Evolutionary conservation across 2,329 filamentous ascomycete species (phyloP), one percentile per base, ranked within the genome.

Genomic region (Coniella lustricola): DNA sequence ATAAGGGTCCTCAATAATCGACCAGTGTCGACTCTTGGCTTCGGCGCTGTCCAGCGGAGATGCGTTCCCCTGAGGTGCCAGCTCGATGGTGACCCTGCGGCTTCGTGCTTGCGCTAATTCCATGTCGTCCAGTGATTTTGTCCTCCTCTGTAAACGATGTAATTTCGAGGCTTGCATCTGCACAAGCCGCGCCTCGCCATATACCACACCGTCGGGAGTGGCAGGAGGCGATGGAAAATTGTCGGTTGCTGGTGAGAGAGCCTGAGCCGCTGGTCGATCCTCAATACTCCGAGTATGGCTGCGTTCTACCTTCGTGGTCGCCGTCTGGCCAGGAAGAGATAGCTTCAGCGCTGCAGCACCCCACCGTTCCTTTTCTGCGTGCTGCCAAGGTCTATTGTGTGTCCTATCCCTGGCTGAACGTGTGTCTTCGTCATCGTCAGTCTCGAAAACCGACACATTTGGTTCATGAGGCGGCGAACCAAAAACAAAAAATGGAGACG

Each of bases 401-500:
- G 13, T 17, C 22, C 14, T 35, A 18, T 50, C 50, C 18, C 13
- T 37, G 22, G 12, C 21, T 8, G n/a, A 12, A 21, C 32, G 17
- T 4, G 20, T 5, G 13, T n/a, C 38, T 14, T 38, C 44, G 3
- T 41, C 40, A 2, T 18, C 36, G 17, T 35, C 44, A n/a, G 4
- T n/a, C 7, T 29, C 31, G 12, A 20, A 17, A 5, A 32, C 9
- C 2, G 25, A 20, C 8, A 21, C 17, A 55, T 49, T 12, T 3
- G 43, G 46, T 8, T 44, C 46, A 17, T 35, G 22, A 7, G 50
- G 46, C 18, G 50, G 59, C 22, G 65, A 62, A 1, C 72, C 73
- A 54, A 76, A 75, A 25, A 75, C 66, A 52, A 71, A 72, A 52
- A 75, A 76, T 1, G 72, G 72, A 1, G 71, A 66, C 1, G 64